Base-by-base conservation (phyloP, 208 protist genomes). In the Trypanosoma mega region DNA sequence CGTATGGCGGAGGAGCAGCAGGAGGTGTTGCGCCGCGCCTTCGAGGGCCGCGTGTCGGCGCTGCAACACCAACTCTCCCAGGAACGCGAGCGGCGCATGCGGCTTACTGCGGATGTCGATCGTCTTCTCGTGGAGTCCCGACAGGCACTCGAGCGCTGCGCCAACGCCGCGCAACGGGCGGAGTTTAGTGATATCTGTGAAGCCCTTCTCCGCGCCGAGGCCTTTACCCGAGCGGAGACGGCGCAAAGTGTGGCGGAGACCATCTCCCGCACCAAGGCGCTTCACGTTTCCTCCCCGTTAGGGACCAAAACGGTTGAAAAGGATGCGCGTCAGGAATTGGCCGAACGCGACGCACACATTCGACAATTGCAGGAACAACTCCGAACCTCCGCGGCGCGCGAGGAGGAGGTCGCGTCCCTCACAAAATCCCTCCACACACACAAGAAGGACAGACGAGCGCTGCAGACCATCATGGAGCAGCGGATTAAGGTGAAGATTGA, bases 401-500 rank as follows among this genome's bases (percentile, higher is more conserved):
- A 57, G 6, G 63, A 58, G 14, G 60, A 68, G 21, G n/a, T 74
- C 9, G 43, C 31, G 0, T 26, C 12, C 5, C 58, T 64, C 36
- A 62, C 58, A 44, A 58, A 48, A 21, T 41, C 54, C 2, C 59
- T 79, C 14, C 58, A 69, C 18, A 74, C 72, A 21, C 84, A 93
- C 16, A 72, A 75, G 39, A 93, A 90, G 60, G 92, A 97, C 52
- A 68, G 81, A 2, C 68, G 66, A 7, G 92, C 92, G 4, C 67
- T 97, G 14, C 73, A 76, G 57, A 93, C 76, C 18, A 97, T 97
- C n/a, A 68, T 97, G 71, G 85, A 97, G 62, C 73, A 82, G 37
- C 82, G 85, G 27, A 87, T 96, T 52, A 85, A 86, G 44, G 47
- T 57, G 11, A 90, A 92, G 58, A 76, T 93, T 24, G 81, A 97